Conservation (phyloP, 2,329 filamentous ascomycete species). For the Nigrospora oryzae region DNA sequence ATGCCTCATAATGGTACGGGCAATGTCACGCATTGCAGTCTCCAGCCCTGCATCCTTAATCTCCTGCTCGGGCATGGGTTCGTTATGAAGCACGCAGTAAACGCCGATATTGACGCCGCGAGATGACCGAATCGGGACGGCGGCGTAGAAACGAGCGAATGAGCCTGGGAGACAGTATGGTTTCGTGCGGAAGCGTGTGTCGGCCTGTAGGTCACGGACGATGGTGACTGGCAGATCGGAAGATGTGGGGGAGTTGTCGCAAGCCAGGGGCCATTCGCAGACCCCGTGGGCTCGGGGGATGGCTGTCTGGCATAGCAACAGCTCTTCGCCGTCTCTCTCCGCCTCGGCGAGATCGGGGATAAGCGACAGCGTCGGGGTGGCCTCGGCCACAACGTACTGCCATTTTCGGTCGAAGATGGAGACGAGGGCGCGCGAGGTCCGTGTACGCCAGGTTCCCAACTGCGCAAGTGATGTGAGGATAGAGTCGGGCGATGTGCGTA, state of each 20-base stretch:
- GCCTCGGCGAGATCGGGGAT: constrained; percentile 21
- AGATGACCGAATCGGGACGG: constrained; percentile 5
- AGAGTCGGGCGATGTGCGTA: not conserved
- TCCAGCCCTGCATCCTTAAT: not conserved
- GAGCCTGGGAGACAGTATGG: constrained; percentile 6
- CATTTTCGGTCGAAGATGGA: constrained; percentile 40
- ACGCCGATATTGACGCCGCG: constrained; percentile 9
- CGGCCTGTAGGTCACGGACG: constrained; percentile 20
- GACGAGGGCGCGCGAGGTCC: constrained; percentile 31
- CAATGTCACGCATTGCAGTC: not conserved
- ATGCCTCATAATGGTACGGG: constrained; percentile 3
- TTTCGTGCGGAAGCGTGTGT: constrained; percentile 19
- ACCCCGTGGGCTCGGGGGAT: constrained; percentile 19
- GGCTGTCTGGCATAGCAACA: constrained; percentile 17
- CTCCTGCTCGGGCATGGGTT: not conserved
- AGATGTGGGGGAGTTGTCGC: constrained; percentile 7
- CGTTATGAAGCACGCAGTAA: constrained; percentile 5
- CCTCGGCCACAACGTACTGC: constrained; percentile 43
- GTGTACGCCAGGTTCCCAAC: constrained; percentile 32
- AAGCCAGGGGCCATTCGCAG: constrained; percentile 12
- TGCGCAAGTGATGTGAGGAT: constrained; percentile 40
- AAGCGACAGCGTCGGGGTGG: constrained; percentile 31
- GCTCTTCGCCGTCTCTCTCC: constrained; percentile 2
- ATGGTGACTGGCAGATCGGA: constrained; percentile 22
- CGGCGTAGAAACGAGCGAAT: constrained; percentile 5